Base-by-base conservation (phyloP, 192 early-diverging fungal species). In the Phlyctochytrium planicorne region DNA sequence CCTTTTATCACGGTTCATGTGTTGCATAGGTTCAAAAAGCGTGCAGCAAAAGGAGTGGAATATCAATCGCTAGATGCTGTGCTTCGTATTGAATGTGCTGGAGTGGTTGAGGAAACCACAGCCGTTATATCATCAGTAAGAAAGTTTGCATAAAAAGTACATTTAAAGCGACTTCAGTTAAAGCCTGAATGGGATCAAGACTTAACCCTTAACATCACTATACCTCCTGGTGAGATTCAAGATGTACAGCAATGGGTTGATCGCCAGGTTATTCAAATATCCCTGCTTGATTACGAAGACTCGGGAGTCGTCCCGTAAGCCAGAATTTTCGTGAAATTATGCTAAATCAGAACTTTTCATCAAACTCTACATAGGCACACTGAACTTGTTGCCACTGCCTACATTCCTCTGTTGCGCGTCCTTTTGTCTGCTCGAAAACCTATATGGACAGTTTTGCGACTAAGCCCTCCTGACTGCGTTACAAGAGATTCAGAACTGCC, bases 161-260 rank as follows among this genome's bases (percentile, higher is more conserved):
- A 20, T 57, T 59, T 23, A 50, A 4, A 14, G 40, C 12, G 40
- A 3, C 34, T 31, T 6, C 37, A 68, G 61, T 52, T 52, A 16
- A 60, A 63, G 52, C 70, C 69, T 20, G 47, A 66, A 16, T 80
- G 79, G 79, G 67, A 80, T 52, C 79, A 80, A 53, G 73, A 69
- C 31, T 53, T 80, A 23, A 31, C 36, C 1, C 68, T 80, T 31
- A 34, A 63, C 34, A 69, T 80, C 34, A 63, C 60, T n/a, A 80
- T 80, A 24, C 79, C 79, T 1, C 73, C 72, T 1, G 79, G 79
- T n/a, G 66, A 73, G 50, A 65, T 78, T 14, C 66, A 72, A 40
- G 79, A 80, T 35, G 59, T 80, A n/a, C 66, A 70, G 59, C 70
- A 80, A 35, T 80, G 74, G 74, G 74, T 80, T 1, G 52, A 80